Evolutionary conservation across 768 basidiomycete species (phyloP).

Genomic region (Rhodotorula sphaerocarpa): DNA sequence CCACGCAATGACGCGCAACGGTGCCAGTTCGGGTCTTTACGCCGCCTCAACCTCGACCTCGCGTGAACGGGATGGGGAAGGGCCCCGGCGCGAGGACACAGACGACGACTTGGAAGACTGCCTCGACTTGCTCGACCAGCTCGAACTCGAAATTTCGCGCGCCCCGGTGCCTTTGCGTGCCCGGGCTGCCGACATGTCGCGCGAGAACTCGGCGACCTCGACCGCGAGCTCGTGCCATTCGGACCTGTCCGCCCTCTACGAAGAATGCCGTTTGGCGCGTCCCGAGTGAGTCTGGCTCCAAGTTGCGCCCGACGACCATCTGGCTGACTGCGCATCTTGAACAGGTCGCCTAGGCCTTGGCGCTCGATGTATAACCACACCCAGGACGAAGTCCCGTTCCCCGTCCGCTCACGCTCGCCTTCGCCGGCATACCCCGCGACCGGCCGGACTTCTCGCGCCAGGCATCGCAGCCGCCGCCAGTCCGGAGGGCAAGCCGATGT

Average conservation of each 20-base stretch:
- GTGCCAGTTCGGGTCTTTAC: not conserved
- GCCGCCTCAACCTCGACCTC: slow-evolving; percentile 1
- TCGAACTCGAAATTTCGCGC: slow-evolving; percentile 12
- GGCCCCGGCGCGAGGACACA: too few relatives aligned
- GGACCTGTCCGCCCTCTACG: too few relatives aligned
- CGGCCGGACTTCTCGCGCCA: not conserved
- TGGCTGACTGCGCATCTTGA: too few relatives aligned
- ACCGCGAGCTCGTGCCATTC: too few relatives aligned
- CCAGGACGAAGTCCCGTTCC: too few relatives aligned
- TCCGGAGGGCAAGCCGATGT: slow-evolving; percentile 21
- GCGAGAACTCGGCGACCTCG: too few relatives aligned
- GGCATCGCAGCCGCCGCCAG: slow-evolving; percentile 1
- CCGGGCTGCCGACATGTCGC: not conserved
- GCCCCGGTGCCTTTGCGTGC: not conserved
- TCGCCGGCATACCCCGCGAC: not conserved
- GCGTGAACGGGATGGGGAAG: slow-evolving; percentile 12
- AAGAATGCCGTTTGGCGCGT: too few relatives aligned
- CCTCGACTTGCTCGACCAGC: slow-evolving; percentile 16
- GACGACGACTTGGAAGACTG: slow-evolving; percentile 11
- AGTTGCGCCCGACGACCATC: too few relatives aligned
- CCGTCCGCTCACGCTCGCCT: not conserved
- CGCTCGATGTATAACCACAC: too few relatives aligned
- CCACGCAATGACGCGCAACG: not conserved
- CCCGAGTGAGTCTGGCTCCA: too few relatives aligned
- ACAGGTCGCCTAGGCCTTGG: too few relatives aligned